Evolutionary conservation across 2,329 filamentous ascomycete species (phyloP).

Genomic region (Geosmithia putterillii): DNA sequence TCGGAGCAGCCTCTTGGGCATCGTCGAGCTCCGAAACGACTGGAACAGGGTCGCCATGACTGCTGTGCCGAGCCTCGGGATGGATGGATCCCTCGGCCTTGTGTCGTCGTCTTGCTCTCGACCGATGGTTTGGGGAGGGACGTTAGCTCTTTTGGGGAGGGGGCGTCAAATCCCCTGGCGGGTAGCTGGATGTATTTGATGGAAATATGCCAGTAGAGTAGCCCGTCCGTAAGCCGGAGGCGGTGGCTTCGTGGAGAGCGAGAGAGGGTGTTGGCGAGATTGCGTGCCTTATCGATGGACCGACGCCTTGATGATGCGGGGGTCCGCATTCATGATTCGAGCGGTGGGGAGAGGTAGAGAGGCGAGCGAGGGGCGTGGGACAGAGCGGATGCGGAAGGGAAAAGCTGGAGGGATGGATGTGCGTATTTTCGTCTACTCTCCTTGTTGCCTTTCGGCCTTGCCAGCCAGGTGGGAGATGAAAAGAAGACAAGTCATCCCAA

Average conservation of each 20-base stretch:
- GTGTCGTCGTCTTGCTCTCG: background rate
- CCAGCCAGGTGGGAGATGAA: too few relatives aligned
- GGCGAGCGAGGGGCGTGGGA: background rate
- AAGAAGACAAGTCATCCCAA: too few relatives aligned
- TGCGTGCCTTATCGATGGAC: slow-evolving; percentile 17
- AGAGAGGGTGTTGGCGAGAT: background rate
- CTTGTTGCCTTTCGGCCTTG: too few relatives aligned
- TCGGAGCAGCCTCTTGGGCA: slow-evolving; percentile 80
- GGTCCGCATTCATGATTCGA: slow-evolving; percentile 19
- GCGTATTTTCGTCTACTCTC: too few relatives aligned
- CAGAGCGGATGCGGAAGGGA: background rate
- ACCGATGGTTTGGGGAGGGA: background rate
- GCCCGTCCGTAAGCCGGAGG: background rate
- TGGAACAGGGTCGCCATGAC: slow-evolving; percentile 63
- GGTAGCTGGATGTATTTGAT: background rate
- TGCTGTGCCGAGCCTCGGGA: background rate
- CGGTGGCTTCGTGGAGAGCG: background rate
- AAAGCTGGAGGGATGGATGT: background rate
- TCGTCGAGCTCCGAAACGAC: slow-evolving; percentile 52
- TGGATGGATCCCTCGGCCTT: background rate
- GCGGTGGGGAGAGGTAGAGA: background rate
- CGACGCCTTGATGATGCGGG: slow-evolving; percentile 20
- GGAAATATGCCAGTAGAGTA: background rate
- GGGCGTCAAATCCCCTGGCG: background rate
- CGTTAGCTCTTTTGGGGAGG: too few relatives aligned